Evolutionary conservation across 495 filamentous ascomycete genomes (phyloP), one percentile per base, ranked within the genome.

Genomic region (Usnea hakonensis): DNA sequence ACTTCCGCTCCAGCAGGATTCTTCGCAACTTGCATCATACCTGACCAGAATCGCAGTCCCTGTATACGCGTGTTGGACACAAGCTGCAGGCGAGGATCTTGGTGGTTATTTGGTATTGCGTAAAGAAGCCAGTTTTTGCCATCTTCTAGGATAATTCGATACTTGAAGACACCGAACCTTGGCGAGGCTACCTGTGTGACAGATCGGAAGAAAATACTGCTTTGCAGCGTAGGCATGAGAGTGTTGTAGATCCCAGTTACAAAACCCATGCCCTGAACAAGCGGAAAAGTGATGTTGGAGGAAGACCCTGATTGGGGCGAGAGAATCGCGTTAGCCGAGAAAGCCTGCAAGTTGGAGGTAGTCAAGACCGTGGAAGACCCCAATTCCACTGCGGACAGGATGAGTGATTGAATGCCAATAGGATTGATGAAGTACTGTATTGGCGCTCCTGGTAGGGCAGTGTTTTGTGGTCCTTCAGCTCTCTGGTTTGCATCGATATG

Each of bases 261-360:
- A 64, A 90, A 93, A 0, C 83, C 91, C 86, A 93, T 92, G 5
- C 94, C 94, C 71, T 97, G 93, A 2, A 95, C 85, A 9, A 96
- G 70, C 0, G 92, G 92, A 67, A 96, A 89, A 0, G 84, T 85
- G 38, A 97, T 78, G 30, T 73, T 74, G 3, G 85, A 76, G 1
- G 73, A 65, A 1, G 83, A 82, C 17, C 80, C 80, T 17, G 70
- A 64, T 38, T 79, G 74, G 5, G 80, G 75, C 37, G 78, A 77
- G 14, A 97, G 73, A 37, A 88, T 86, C 41, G 89, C 83, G 62
- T 88, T 85, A 16, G 79, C 87, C 4, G 90, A 93, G 67, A 92
- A 90, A 11, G 85, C 82, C 54, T 79, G 78, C 30, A 86, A 74
- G 17, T 78, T 71, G 65, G 90, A 85, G 0, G 80, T 85, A 6